A percentile compares a stretch with the other conserved stretches of the same genome.
Conservation (phyloP, 331 rosid genomes). For the Telfairia occidentalis region DNA sequence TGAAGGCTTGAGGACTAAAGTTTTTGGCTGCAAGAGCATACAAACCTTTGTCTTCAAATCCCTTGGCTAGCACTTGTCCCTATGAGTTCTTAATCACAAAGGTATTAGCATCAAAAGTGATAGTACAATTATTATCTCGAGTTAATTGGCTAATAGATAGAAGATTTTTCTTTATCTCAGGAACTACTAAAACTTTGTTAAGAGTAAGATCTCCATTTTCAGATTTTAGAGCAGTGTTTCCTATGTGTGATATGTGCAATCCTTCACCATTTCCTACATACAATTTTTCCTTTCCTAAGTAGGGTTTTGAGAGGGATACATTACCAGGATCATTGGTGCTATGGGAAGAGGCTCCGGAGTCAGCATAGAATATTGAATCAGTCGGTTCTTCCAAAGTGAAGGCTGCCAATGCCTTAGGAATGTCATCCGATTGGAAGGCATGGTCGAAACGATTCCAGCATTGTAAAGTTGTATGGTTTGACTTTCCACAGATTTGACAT, state of each 20-base stretch:
- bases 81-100: not conserved
- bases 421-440: not conserved
- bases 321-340: not conserved
- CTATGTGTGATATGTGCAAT: not conserved
- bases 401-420: not conserved
- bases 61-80: not conserved
- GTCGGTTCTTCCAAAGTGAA: not conserved
- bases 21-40: not conserved
- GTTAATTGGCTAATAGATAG: not conserved
- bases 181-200: not conserved
- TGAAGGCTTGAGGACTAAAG: not conserved
- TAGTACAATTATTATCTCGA: not conserved
- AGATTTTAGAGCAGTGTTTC: not conserved
- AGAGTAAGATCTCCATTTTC: not conserved
- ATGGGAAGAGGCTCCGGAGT: not conserved
- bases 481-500: not conserved
- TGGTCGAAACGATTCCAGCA: not conserved
- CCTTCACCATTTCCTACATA: not conserved
- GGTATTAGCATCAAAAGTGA: not conserved
- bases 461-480: not conserved
- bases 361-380: not conserved
- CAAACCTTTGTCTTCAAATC: not conserved
- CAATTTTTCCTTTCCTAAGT: not conserved
- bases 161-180: not conserved
- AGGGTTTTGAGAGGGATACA: not conserved